These are phyloP conservation scores for Coprinellus aureogranulatus DNA, from an alignment of 768 basidiomycete genomes.

Conservation along the genomic window DNA sequence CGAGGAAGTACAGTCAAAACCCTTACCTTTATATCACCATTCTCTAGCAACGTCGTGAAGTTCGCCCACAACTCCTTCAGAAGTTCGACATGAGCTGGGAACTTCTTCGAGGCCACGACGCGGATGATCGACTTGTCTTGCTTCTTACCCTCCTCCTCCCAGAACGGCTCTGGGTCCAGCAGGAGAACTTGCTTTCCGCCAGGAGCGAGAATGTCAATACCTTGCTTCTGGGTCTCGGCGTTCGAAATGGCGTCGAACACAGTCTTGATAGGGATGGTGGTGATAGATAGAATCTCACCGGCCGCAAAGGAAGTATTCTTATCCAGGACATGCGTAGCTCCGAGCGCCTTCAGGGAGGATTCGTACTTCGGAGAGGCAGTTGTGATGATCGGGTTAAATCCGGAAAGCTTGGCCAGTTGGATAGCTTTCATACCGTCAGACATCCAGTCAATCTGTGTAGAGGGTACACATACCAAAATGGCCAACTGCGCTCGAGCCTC, in stretches of 20 bases:
- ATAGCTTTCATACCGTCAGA: conserved; percentile 15
- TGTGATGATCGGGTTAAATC: conserved; percentile 41
- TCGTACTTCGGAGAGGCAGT: conserved; percentile 32
- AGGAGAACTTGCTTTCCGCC: conserved; percentile 22
- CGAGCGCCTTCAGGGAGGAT: conserved; percentile 33
- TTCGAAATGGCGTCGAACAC: conserved; percentile 28
- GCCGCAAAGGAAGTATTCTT: conserved; percentile 12
- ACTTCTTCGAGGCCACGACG: conserved; percentile 21
- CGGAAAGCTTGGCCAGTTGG: conserved; percentile 38
- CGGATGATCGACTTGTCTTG: conserved; percentile 10
- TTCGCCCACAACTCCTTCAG: conserved; percentile 20
- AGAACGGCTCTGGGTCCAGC: conserved; percentile 27
- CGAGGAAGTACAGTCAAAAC: too few species aligned
- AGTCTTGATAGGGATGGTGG: conserved; percentile 16
- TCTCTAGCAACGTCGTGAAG: conserved; percentile 27
- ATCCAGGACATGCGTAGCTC: conserved; percentile 42
- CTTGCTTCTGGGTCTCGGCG: conserved; percentile 21
- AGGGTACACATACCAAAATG: conserved; percentile 19
- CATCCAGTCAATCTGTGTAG: conserved; percentile 28
- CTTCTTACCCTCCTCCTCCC: conserved; percentile 19
- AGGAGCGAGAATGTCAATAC: conserved; percentile 28
- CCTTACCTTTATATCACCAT: conserved; percentile 33
- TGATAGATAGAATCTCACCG: conserved; percentile 19
- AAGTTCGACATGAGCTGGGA: conserved; percentile 19
- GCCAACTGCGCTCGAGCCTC: conserved; percentile 30